Conservation (phyloP, 495 filamentous ascomycete genomes). For the Aspergillus hancockii region DNA sequence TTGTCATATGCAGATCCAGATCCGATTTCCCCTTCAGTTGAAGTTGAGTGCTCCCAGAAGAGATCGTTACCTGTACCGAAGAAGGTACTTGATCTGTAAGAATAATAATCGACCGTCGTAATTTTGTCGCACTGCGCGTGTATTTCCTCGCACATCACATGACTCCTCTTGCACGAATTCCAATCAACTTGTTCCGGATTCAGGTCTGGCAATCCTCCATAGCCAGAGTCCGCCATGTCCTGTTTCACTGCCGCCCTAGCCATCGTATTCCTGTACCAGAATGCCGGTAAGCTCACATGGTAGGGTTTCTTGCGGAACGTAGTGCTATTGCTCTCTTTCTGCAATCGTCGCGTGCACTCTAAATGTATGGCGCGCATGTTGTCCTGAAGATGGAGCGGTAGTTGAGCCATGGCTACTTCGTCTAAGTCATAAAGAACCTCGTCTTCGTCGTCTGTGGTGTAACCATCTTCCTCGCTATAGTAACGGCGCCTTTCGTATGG, state of each 20-base stretch:
- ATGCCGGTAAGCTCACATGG: constrained; percentile 4
- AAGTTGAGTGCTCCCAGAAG: neutral
- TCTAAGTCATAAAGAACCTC: constrained; percentile 30
- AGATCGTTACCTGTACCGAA: neutral
- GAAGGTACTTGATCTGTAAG: neutral
- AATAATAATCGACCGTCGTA: neutral
- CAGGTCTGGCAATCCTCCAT: neutral
- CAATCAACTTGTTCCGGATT: neutral
- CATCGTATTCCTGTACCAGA: constrained; percentile 19
- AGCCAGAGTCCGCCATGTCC: constrained; percentile 6
- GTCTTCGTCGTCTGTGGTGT: constrained; percentile 23
- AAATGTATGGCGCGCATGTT: constrained; percentile 29
- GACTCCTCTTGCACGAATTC: neutral
- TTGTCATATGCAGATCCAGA: neutral
- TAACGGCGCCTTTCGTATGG: neutral
- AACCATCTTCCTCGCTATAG: neutral
- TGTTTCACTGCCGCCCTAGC: constrained; percentile 4
- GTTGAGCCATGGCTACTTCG: constrained; percentile 20
- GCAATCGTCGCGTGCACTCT: constrained; percentile 21
- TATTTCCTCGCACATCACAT: neutral
- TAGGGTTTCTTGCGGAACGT: neutral
- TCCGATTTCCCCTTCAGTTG: neutral
- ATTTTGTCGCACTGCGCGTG: neutral
- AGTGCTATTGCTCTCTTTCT: constrained; percentile 6
- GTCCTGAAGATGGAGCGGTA: constrained; percentile 25